Conservation (phyloP, 164 flowering plant species). For the Vitis amurensis region DNA sequence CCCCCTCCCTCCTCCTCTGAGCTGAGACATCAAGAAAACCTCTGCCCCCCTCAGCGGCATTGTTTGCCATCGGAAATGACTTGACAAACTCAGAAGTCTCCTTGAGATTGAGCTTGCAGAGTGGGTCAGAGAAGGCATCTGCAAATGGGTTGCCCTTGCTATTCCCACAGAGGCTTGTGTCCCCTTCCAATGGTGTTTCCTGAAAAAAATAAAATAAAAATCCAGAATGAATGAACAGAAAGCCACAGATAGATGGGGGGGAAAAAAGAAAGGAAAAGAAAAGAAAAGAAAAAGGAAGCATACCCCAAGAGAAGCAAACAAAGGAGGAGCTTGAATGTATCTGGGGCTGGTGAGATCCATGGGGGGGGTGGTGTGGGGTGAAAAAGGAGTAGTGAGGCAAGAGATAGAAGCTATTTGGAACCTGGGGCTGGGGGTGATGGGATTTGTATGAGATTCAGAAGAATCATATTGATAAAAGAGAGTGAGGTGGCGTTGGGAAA, state of each 20-base stretch:
- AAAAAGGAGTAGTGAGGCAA: not conserved
- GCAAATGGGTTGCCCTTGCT: constrained; percentile 58
- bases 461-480: constrained; percentile 1
- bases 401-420: constrained; percentile 5
- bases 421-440: constrained; percentile 1
- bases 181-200: constrained; percentile 48
- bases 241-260: not conserved
- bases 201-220: constrained; percentile 13
- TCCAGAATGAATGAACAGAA: not conserved
- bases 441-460: constrained; percentile 2
- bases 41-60: constrained; percentile 17
- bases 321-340: constrained; percentile 36
- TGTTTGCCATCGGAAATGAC: constrained; percentile 56
- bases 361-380: constrained; percentile 3
- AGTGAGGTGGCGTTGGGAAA: not conserved
- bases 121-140: constrained; percentile 62
- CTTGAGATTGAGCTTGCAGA: constrained; percentile 80
- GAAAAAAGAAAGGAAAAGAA: not conserved
- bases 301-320: constrained; percentile 41
- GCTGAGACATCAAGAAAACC: constrained; percentile 37
- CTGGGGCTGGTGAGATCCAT: constrained; percentile 59
- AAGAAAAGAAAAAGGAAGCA: not conserved
- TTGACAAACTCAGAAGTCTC: constrained; percentile 86
- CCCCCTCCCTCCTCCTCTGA: constrained; percentile 55
- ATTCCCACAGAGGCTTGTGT: constrained; percentile 28